These are phyloP conservation scores for Picea engelmannii DNA, from an alignment of 83 land plant genomes.

Conservation along the genomic window DNA sequence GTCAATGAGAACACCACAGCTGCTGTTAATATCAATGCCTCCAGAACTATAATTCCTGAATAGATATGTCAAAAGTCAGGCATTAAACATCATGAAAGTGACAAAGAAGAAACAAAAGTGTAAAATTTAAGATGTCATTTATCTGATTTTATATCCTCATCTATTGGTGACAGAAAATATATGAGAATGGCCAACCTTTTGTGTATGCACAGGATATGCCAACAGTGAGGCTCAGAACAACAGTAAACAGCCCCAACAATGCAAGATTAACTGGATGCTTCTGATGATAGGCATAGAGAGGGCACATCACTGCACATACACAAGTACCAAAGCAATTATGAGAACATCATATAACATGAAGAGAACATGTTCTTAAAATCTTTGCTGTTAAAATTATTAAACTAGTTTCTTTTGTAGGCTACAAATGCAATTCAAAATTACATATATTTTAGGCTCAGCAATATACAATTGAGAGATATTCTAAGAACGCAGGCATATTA, in stretches of 20 bases:
- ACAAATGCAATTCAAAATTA: too few species aligned
- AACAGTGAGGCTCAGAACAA: slow-evolving; percentile 70
- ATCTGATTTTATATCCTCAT: background rate
- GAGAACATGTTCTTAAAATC: too few species aligned
- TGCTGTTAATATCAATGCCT: slow-evolving; percentile 77
- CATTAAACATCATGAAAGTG: background rate
- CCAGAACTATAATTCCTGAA: slow-evolving; percentile 76
- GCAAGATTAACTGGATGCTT: slow-evolving; percentile 88
- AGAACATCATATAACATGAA: too few species aligned
- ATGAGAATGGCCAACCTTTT: slow-evolving; percentile 43
- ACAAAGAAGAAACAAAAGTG: background rate
- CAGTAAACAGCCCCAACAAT: slow-evolving; percentile 92
- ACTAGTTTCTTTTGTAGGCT: too few species aligned
- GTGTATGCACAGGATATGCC: slow-evolving; percentile 91
- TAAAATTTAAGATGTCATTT: background rate
- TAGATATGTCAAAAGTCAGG: background rate
- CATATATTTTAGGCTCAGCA: too few species aligned
- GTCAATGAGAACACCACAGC: slow-evolving; percentile 67
- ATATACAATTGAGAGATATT: too few species aligned
- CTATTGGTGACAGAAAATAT: background rate
- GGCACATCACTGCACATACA: slow-evolving; percentile 45
- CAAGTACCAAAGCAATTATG: too few species aligned
- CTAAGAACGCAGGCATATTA: too few species aligned
- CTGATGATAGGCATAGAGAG: slow-evolving; percentile 77
- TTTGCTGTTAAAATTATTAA: too few species aligned